Evolutionary conservation across 2,329 filamentous ascomycete species (phyloP).

Genomic region (Cyclaneusma minus): DNA sequence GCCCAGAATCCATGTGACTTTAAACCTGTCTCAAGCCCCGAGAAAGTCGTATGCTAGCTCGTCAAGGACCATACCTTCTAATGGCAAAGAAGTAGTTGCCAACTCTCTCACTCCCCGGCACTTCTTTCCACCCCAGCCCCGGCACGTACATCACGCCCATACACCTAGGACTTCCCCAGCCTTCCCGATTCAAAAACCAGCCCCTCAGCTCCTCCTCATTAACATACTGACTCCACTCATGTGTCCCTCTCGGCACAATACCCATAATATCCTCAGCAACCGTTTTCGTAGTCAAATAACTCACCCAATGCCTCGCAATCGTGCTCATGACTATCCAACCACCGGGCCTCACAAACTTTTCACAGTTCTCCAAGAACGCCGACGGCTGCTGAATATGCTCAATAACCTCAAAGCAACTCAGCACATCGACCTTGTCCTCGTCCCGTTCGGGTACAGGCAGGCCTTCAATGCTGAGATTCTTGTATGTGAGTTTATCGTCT

Average conservation of each 20-base stretch:
- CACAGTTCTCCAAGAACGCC: conserved; percentile 55
- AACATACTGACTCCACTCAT: conserved; percentile 94
- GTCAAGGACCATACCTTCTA: conserved; percentile 39
- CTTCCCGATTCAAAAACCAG: conserved; percentile 33
- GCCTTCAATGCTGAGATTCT: conserved; percentile 63
- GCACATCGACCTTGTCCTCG: conserved; percentile 51
- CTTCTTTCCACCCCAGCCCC: conserved; percentile 75
- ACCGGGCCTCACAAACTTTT: conserved; percentile 69
- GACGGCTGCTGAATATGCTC: conserved; percentile 75
- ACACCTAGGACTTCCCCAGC: conserved; percentile 44
- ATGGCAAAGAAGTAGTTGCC: conserved; percentile 97
- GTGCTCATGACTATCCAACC: conserved; percentile 90
- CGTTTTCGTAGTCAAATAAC: conserved; percentile 85
- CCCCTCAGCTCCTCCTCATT: conserved; percentile 62
- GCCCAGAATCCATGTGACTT: no score
- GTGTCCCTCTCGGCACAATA: conserved; percentile 83
- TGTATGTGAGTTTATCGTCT: conserved; percentile 48
- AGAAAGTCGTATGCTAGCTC: no score
- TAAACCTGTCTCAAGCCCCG: no score
- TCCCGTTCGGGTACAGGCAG: conserved; percentile 28
- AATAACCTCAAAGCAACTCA: conserved; percentile 85
- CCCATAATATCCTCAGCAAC: conserved; percentile 77
- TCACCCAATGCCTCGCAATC: conserved; percentile 77
- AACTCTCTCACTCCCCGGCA: conserved; percentile 64
- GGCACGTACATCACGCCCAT: conserved; percentile 86